phyloP scores from a whole-genome alignment of 371 early-diverging fungal genomes.

The Rhizomucor pusillus region DNA sequence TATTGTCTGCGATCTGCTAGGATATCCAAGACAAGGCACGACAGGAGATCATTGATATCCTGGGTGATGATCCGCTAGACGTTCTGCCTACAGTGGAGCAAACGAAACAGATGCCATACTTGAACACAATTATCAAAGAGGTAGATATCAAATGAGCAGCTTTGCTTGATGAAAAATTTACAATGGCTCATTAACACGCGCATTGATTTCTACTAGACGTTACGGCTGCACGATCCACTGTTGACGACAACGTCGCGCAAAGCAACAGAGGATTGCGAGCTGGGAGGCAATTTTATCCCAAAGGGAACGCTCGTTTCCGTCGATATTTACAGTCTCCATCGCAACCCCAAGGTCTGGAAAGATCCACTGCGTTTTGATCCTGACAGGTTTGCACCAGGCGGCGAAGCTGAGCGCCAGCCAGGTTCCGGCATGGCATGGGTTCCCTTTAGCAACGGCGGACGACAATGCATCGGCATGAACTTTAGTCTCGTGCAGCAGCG shows the following conservation, averaged over 20 bases:
- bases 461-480: constrained; percentile 50
- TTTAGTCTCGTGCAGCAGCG: constrained; percentile 22
- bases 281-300: constrained; percentile 18
- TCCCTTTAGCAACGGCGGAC: constrained; percentile 16
- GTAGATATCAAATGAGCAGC: constrained; percentile 1
- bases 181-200: background rate
- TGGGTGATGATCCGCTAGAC: constrained; percentile 52
- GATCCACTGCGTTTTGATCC: constrained; percentile 20
- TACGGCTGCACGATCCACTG: constrained; percentile 5
- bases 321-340: constrained; percentile 15
- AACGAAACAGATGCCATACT: constrained; percentile 16
- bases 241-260: constrained; percentile 4
- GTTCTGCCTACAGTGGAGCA: constrained; percentile 29
- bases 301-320: constrained; percentile 14
- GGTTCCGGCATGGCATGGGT: constrained; percentile 10
- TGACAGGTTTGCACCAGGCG: constrained; percentile 15
- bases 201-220: constrained; percentile 6
- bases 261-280: constrained; percentile 11
- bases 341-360: constrained; percentile 19
- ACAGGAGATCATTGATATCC: constrained; percentile 43
- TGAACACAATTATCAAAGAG: constrained; percentile 23
- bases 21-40: constrained; percentile 51
- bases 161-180: background rate
- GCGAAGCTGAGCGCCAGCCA: constrained; percentile 5
- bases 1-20: no score